A percentile compares a stretch with the other conserved stretches of the same genome.
Conservation (phyloP, 352 stramenopile genomes). For the Pythium phragmiticola region DNA sequence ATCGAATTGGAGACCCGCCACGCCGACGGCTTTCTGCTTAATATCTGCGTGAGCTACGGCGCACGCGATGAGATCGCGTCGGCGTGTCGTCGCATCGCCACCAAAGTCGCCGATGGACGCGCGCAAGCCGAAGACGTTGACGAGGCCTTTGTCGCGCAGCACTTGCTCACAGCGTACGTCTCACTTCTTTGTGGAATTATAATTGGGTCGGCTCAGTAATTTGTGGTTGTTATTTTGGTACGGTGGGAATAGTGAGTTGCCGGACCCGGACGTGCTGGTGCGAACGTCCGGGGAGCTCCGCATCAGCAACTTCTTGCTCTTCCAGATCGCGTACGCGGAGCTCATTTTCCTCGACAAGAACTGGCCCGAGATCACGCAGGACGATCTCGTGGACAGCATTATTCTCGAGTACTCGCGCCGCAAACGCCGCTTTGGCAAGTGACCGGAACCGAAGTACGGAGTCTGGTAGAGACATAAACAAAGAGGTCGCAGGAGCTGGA, state of each 20-base stretch:
- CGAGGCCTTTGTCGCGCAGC: conserved; percentile 70
- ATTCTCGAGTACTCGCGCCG: conserved; percentile 86
- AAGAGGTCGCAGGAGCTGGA: no score
- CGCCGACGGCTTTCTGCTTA: conserved; percentile 79
- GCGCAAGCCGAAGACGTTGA: conserved; percentile 71
- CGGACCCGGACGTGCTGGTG: conserved; percentile 94
- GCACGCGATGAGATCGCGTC: conserved; percentile 94
- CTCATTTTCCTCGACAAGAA: conserved; percentile 95
- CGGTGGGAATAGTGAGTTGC: conserved; percentile 52
- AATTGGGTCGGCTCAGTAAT: background rate
- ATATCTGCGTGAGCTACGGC: conserved; percentile 93
- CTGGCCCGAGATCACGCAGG: conserved; percentile 92
- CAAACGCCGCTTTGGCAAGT: conserved; percentile 90
- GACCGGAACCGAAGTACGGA: background rate
- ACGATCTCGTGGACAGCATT: conserved; percentile 79
- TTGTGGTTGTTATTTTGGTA: background rate
- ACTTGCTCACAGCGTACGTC: conserved; percentile 81
- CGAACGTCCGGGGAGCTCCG: conserved; percentile 94
- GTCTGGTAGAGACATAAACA: background rate
- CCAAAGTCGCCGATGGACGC: conserved; percentile 70
- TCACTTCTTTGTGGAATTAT: background rate
- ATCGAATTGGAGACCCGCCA: conserved; percentile 89
- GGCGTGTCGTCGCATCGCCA: conserved; percentile 88
- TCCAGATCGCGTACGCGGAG: conserved; percentile 94
- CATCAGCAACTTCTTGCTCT: conserved; percentile 97